phyloP scores from a whole-genome alignment of 2,329 filamentous ascomycete species.

The Colletotrichum sublineola region DNA sequence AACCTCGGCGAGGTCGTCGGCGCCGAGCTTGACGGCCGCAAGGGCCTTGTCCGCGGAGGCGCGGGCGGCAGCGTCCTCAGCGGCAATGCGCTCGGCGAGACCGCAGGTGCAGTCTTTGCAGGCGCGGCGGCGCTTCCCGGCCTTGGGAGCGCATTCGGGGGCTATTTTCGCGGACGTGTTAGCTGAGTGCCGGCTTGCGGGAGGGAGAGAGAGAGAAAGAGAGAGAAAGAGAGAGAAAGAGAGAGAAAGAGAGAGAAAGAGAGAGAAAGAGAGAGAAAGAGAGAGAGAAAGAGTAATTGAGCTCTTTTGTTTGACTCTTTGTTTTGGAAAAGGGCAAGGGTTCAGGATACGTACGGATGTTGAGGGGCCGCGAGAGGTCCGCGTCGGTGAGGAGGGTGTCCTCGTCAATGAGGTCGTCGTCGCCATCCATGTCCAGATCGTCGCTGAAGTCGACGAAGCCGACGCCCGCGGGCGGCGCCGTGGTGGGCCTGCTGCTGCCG shows the following conservation, averaged over 20 bases:
- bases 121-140: slow-evolving; percentile 83
- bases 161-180: slow-evolving; percentile 62
- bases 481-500: slow-evolving; percentile 57
- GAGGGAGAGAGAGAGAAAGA: not conserved
- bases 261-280: too few species aligned
- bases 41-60: slow-evolving; percentile 76
- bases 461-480: slow-evolving; percentile 67
- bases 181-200: slow-evolving; percentile 11
- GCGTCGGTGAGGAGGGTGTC: slow-evolving; percentile 87
- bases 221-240: too few species aligned
- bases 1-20: slow-evolving; percentile 86
- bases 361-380: slow-evolving; percentile 82
- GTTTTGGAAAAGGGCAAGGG: slow-evolving; percentile 8
- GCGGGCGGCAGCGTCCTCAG: slow-evolving; percentile 71
- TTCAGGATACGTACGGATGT: slow-evolving; percentile 78
- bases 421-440: slow-evolving; percentile 66
- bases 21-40: slow-evolving; percentile 74
- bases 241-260: too few species aligned
- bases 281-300: not conserved
- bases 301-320: not conserved
- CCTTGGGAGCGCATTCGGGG: slow-evolving; percentile 87
- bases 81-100: slow-evolving; percentile 76
- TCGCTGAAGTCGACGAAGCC: slow-evolving; percentile 78
- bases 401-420: slow-evolving; percentile 93
- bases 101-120: slow-evolving; percentile 95